Evolutionary conservation across 345 rosid species (phyloP).

Genomic region (Litchi chinensis): DNA sequence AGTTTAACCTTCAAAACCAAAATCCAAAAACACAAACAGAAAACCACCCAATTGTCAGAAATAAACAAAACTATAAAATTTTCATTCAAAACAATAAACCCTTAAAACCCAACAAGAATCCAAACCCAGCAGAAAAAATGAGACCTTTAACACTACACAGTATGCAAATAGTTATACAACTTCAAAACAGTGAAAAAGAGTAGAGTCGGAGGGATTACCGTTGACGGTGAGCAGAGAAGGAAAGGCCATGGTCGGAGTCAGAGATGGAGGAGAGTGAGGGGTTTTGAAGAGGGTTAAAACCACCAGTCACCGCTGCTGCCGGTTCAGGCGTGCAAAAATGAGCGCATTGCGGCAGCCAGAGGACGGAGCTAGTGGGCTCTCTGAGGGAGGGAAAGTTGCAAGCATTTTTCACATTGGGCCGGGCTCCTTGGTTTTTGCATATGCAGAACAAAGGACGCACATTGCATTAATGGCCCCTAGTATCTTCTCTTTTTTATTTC

Average conservation of each 20-base stretch:
- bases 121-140: neutral
- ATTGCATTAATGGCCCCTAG: too few relatives aligned
- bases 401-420: too few relatives aligned
- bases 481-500: too few relatives aligned
- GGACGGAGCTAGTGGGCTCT: too few relatives aligned
- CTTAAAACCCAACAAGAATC: neutral
- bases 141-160: neutral
- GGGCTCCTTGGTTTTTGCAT: too few relatives aligned
- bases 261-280: neutral
- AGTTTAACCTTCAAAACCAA: too few relatives aligned
- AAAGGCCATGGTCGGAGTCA: constrained; percentile 27
- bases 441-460: too few relatives aligned
- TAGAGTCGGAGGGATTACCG: constrained; percentile 24
- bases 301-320: too few relatives aligned
- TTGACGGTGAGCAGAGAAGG: constrained; percentile 30
- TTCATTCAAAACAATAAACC: neutral
- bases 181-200: neutral
- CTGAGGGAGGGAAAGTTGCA: too few relatives aligned
- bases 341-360: too few relatives aligned
- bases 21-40: neutral
- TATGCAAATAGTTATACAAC: neutral
- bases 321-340: too few relatives aligned
- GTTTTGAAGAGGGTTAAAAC: neutral
- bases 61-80: neutral
- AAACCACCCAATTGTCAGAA: neutral